Conservation (phyloP, 345 rosid species). For the Salix exigua region DNA sequence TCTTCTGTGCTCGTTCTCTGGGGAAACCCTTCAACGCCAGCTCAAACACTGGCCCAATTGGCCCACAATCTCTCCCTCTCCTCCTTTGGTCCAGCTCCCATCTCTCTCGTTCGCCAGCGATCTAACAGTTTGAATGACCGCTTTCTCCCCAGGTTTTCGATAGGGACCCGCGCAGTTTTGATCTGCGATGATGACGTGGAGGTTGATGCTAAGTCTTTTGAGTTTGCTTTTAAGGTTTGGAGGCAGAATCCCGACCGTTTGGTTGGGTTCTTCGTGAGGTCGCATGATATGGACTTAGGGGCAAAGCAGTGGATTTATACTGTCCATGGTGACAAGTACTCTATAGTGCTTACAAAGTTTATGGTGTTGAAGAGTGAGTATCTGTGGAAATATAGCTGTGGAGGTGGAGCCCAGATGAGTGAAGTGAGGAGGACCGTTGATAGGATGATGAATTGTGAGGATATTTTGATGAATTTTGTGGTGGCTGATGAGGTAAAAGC, state of each 20-base stretch:
- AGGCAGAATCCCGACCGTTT: slow-evolving; percentile 46
- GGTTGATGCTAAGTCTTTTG: slow-evolving; percentile 44
- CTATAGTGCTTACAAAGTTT: slow-evolving; percentile 63
- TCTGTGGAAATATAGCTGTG: slow-evolving; percentile 53
- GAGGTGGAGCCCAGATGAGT: slow-evolving; percentile 44
- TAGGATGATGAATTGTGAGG: slow-evolving; percentile 59
- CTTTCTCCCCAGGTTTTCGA: slow-evolving; percentile 48
- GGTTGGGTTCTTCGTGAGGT: slow-evolving; percentile 56
- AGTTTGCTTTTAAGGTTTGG: slow-evolving; percentile 57
- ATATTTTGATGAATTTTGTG: slow-evolving; percentile 69
- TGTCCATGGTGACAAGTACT: slow-evolving; percentile 63
- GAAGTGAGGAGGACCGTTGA: slow-evolving; percentile 55
- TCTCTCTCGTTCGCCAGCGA: slow-evolving; percentile 49
- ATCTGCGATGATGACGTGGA: slow-evolving; percentile 70
- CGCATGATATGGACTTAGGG: slow-evolving; percentile 50
- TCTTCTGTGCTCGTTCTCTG: slow-evolving; percentile 55
- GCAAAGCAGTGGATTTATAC: slow-evolving; percentile 66
- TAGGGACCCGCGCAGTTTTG: slow-evolving; percentile 51
- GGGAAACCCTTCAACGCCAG: slow-evolving; percentile 62
- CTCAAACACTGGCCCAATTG: slow-evolving; percentile 32
- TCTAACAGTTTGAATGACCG: slow-evolving; percentile 64
- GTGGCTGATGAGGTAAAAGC: slow-evolving; percentile 47
- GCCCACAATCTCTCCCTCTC: slow-evolving; percentile 43
- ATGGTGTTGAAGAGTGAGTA: slow-evolving; percentile 58
- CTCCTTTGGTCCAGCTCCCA: slow-evolving; percentile 46